These are phyloP conservation scores for Alternaria gaisen DNA, from an alignment of 2,329 filamentous ascomycete species.

Conservation along the genomic window DNA sequence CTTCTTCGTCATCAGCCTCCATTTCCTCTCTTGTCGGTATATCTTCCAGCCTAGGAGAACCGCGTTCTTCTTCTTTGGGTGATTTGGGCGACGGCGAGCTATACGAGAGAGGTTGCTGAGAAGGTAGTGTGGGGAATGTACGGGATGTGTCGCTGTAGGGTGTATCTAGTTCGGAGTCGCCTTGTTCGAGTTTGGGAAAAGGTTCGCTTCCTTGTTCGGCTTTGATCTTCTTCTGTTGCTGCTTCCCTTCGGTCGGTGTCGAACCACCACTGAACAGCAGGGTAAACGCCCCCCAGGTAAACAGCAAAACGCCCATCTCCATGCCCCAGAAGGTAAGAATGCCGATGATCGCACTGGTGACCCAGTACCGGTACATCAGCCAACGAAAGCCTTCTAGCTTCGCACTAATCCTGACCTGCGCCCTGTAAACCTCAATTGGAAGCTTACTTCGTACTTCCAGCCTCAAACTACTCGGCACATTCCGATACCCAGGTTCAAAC, in stretches of 20 bases:
- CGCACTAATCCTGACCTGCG: conserved; percentile 74
- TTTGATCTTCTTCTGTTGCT: not conserved
- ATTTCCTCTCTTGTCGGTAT: conserved; percentile 38
- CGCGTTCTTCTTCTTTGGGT: conserved; percentile 28
- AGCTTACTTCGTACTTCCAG: conserved; percentile 75
- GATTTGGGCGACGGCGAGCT: conserved; percentile 28
- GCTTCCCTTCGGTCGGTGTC: not conserved
- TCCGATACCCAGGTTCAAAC: conserved; percentile 66
- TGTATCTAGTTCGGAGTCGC: conserved; percentile 25
- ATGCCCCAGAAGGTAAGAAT: conserved; percentile 78
- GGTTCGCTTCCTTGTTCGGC: conserved; percentile 13
- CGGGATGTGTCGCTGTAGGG: conserved; percentile 58
- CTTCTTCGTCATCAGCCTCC: conserved; percentile 58
- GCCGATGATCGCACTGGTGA: conserved; percentile 74
- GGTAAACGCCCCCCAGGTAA: conserved; percentile 70
- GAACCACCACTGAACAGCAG: conserved; percentile 45
- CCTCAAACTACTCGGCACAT: conserved; percentile 63
- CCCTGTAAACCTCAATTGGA: conserved; percentile 78
- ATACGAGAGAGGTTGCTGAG: conserved; percentile 55
- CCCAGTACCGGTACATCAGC: conserved; percentile 83
- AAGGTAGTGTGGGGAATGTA: conserved; percentile 59
- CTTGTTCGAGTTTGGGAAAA: conserved; percentile 5
- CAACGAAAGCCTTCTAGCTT: conserved; percentile 75
- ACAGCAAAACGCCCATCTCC: conserved; percentile 72
- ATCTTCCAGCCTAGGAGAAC: conserved; percentile 24